These are phyloP conservation scores for Saccharomycopsis olivae DNA, from an alignment of 805 yeast species.

Conservation along the genomic window DNA sequence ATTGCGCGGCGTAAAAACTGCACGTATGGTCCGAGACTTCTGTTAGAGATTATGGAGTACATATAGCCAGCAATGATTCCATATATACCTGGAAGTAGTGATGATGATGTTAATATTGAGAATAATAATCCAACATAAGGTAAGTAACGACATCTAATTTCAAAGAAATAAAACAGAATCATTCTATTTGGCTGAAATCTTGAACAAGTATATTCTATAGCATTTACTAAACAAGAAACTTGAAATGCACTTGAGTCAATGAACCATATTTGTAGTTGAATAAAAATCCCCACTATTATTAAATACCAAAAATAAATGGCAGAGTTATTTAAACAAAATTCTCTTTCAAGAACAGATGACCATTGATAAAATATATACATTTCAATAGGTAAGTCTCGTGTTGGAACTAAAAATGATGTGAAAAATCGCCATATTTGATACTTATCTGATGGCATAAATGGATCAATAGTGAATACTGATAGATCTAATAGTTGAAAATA, in stretches of 20 bases:
- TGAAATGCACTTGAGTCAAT: neutral
- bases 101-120: neutral
- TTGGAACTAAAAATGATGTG: conserved; percentile 2
- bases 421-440: conserved; percentile 5
- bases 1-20: neutral
- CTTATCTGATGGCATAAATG: no score
- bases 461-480: no score
- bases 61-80: conserved; percentile 3
- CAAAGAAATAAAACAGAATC: neutral
- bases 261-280: no score
- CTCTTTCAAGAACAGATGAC: neutral
- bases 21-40: neutral
- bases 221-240: neutral
- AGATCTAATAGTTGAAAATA: no score
- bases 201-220: neutral
- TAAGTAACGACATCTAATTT: neutral
- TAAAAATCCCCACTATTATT: neutral
- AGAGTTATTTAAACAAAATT: neutral
- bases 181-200: neutral
- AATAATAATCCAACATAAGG: neutral
- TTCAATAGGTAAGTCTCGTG: neutral
- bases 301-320: neutral
- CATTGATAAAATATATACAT: neutral
- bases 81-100: neutral
- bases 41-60: conserved; percentile 1